Conservation (phyloP, 129 eudicot species). For the Ambrosia artemisiifolia region DNA sequence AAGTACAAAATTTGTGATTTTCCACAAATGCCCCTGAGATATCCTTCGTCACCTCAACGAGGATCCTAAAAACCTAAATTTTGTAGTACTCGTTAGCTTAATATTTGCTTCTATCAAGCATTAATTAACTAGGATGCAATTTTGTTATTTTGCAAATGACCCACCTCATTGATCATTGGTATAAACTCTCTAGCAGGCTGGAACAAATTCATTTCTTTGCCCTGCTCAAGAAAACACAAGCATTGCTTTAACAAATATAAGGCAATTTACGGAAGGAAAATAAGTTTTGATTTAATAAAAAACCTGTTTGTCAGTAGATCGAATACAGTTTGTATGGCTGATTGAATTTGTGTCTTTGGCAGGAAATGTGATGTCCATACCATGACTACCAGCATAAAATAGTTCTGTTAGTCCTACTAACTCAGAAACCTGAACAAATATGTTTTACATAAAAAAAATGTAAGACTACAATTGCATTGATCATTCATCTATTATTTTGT, state of each 20-base stretch:
- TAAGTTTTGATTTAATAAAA: background rate
- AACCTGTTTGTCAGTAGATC: constrained; percentile 58
- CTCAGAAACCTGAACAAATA: constrained; percentile 61
- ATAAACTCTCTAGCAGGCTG: constrained; percentile 86
- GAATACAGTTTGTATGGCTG: constrained; percentile 28
- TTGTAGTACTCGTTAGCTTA: background rate
- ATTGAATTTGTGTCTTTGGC: constrained; percentile 25
- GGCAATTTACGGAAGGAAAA: background rate
- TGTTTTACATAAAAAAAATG: background rate
- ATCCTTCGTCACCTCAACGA: constrained; percentile 61
- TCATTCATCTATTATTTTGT: background rate
- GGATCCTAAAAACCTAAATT: constrained; percentile 64
- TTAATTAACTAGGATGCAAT: background rate
- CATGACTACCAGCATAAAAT: constrained; percentile 90
- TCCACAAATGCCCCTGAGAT: constrained; percentile 76
- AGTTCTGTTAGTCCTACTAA: constrained; percentile 82
- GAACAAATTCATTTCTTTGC: constrained; percentile 61
- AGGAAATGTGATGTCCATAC: constrained; percentile 79
- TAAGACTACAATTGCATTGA: background rate
- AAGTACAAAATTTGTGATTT: constrained; percentile 79
- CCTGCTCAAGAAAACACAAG: constrained; percentile 36
- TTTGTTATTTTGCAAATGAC: background rate
- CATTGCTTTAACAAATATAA: background rate
- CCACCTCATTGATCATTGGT: constrained; percentile 79
- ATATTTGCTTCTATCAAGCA: background rate